phyloP scores from a whole-genome alignment of 345 rosid species.

The Salix viminalis region DNA sequence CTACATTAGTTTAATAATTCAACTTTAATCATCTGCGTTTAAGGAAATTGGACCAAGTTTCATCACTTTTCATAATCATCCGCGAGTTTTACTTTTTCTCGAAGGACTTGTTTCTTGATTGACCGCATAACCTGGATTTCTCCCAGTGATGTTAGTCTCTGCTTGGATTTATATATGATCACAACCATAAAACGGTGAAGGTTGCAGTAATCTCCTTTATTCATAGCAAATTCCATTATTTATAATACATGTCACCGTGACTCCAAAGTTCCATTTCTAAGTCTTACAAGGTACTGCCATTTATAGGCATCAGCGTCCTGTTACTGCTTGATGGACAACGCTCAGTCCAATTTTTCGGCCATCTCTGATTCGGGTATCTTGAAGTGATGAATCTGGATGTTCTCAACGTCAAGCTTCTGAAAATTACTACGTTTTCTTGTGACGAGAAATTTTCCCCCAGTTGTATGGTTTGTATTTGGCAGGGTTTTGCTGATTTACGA shows the following conservation, averaged over 20 bases:
- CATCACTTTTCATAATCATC: no score
- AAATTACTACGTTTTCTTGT: slow-evolving; percentile 36
- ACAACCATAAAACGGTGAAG: background rate
- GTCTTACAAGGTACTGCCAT: background rate
- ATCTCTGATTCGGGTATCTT: slow-evolving; percentile 5
- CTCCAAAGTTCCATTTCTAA: background rate
- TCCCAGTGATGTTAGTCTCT: no score
- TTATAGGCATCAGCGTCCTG: background rate
- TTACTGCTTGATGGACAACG: background rate
- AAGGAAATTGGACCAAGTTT: no score
- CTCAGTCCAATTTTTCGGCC: background rate
- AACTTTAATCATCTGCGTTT: no score
- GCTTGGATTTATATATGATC: no score
- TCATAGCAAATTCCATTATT: background rate
- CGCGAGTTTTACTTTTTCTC: no score
- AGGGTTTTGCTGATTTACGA: slow-evolving; percentile 26
- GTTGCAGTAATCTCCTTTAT: background rate
- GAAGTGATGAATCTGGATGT: slow-evolving; percentile 42
- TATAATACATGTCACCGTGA: background rate
- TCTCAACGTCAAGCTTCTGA: slow-evolving; percentile 41
- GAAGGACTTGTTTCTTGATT: no score
- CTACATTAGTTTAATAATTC: no score
- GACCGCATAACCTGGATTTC: no score
- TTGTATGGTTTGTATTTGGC: slow-evolving; percentile 31
- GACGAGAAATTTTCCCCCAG: slow-evolving; percentile 41